Evolutionary conservation across 352 stramenopile genomes (phyloP).

Genomic region (Phytophthora nicotianae): DNA sequence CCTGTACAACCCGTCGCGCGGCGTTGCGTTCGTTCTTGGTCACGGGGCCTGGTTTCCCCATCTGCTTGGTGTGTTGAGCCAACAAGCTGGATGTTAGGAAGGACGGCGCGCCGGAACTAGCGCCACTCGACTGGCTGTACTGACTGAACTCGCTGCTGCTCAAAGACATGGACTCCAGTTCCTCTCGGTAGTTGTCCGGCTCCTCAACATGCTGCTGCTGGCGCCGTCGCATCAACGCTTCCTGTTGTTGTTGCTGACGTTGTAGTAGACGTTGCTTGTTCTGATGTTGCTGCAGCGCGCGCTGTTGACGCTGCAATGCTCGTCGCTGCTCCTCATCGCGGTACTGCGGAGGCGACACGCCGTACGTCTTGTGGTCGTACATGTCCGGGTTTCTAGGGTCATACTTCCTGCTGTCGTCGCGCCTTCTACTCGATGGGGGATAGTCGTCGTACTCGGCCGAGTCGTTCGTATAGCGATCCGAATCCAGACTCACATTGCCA

Average conservation of each 20-base stretch:
- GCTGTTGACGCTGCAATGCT: slow-evolving; percentile 39
- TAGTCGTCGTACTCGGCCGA: slow-evolving; percentile 29
- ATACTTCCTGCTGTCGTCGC: slow-evolving; percentile 30
- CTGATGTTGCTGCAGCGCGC: slow-evolving; percentile 33
- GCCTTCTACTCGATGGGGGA: slow-evolving; percentile 19
- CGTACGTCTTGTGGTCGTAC: slow-evolving; percentile 32
- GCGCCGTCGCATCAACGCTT: slow-evolving; percentile 18
- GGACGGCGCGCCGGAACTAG: slow-evolving; percentile 18
- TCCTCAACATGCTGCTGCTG: slow-evolving; percentile 23
- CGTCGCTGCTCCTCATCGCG: slow-evolving; percentile 27
- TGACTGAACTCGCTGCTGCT: slow-evolving; percentile 41
- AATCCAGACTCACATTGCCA: slow-evolving; percentile 16
- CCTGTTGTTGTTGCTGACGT: slow-evolving; percentile 35
- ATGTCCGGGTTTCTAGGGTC: slow-evolving; percentile 33
- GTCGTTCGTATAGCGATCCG: slow-evolving; percentile 25
- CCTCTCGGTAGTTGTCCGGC: slow-evolving; percentile 17
- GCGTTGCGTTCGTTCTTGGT: slow-evolving; percentile 28
- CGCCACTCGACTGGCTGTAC: slow-evolving; percentile 37
- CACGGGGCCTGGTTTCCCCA: slow-evolving; percentile 47
- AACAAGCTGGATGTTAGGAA: slow-evolving; percentile 58
- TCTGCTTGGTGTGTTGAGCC: slow-evolving; percentile 55
- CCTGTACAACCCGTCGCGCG: slow-evolving; percentile 15
- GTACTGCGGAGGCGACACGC: slow-evolving; percentile 21
- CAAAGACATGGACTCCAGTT: slow-evolving; percentile 14
- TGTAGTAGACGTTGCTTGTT: slow-evolving; percentile 35